Conservation (phyloP, 2,329 filamentous ascomycete genomes). For the Colletotrichum agaves region DNA sequence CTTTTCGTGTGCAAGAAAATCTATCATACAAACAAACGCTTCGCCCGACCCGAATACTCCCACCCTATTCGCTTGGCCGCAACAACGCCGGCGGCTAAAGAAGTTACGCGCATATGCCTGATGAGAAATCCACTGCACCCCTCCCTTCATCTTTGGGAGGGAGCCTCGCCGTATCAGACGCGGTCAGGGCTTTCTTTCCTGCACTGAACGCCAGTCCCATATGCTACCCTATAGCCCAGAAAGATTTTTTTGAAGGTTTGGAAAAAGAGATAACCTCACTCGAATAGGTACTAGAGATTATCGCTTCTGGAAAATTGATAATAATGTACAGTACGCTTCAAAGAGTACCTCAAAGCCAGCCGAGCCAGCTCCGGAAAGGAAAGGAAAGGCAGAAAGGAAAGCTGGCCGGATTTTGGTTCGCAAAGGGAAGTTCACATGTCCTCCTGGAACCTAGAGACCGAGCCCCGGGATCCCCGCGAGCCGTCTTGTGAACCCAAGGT, state of each 20-base stretch:
- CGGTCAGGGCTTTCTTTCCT: background rate
- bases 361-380: conserved; percentile 13
- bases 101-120: too few relatives aligned
- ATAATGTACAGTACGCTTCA: conserved; percentile 36
- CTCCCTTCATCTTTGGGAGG: background rate
- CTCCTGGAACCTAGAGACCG: conserved; percentile 55
- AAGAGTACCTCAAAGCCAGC: conserved; percentile 18
- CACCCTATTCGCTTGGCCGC: background rate
- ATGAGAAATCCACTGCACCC: too few relatives aligned
- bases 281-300: conserved; percentile 35
- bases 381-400: background rate
- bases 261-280: background rate
- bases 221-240: conserved; percentile 31
- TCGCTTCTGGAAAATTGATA: conserved; percentile 23
- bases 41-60: background rate
- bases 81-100: too few relatives aligned
- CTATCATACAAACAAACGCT: conserved; percentile 25
- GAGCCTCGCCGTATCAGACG: conserved; percentile 8
- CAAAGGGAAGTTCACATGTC: conserved; percentile 42
- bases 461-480: conserved; percentile 45
- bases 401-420: too few relatives aligned
- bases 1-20: conserved; percentile 8
- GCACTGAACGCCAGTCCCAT: conserved; percentile 31
- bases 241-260: background rate
- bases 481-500: conserved; percentile 49